Conservation (phyloP, 352 stramenopile species). For the Globisporangium mamillatum region DNA sequence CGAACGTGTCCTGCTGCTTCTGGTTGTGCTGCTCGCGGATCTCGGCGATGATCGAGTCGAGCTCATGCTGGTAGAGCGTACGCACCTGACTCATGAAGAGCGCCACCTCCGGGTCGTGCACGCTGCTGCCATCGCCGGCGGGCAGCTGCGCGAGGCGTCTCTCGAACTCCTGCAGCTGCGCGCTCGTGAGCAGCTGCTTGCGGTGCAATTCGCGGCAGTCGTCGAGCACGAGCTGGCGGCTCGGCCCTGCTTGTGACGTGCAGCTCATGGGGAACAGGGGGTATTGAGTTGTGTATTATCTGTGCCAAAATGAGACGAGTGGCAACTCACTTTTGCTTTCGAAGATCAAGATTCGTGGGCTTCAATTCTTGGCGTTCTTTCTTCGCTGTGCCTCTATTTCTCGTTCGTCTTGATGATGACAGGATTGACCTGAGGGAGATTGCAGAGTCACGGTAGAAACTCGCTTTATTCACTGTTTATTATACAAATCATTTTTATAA, state of each 20-base stretch:
- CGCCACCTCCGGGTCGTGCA: slow-evolving; percentile 2
- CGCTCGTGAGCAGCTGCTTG: slow-evolving; percentile 27
- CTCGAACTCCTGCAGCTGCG: slow-evolving; percentile 35
- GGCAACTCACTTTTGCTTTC: too few relatives aligned
- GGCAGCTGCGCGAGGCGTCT: slow-evolving; percentile 6
- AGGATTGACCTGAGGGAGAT: background rate
- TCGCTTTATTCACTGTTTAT: too few relatives aligned
- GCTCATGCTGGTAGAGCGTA: slow-evolving; percentile 37
- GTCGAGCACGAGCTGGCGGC: slow-evolving; percentile 22
- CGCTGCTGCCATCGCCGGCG: background rate
- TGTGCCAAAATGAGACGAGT: too few relatives aligned
- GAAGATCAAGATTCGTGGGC: too few relatives aligned
- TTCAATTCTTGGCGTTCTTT: background rate
- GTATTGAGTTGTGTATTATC: too few relatives aligned
- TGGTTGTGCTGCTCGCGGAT: slow-evolving; percentile 55
- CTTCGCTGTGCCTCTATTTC: background rate
- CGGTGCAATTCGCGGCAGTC: slow-evolving; percentile 38
- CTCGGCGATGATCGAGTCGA: slow-evolving; percentile 38
- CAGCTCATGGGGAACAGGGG: slow-evolving; percentile 2
- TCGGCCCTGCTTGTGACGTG: background rate
- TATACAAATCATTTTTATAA: too few relatives aligned
- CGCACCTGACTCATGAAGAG: slow-evolving; percentile 33
- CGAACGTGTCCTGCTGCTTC: slow-evolving; percentile 41
- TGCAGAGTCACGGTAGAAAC: slow-evolving; percentile 4
- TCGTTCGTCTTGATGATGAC: background rate